These are phyloP conservation scores for Penicillium cosmopolitanum DNA, from an alignment of 495 filamentous ascomycete species.

Conservation along the genomic window DNA sequence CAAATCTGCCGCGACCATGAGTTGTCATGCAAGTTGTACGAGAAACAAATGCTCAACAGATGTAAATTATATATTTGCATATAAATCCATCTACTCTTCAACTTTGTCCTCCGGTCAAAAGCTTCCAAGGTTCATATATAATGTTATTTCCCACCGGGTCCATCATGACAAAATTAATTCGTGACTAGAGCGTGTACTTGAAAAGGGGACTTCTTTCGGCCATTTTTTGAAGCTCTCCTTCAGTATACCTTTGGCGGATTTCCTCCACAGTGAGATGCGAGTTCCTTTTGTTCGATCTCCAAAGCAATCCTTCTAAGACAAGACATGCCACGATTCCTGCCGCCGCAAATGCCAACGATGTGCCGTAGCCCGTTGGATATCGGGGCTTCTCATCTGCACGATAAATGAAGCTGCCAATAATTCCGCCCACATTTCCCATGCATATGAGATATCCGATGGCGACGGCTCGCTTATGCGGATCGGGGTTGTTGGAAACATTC, in stretches of 20 bases:
- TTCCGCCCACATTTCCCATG: slow-evolving; percentile 24
- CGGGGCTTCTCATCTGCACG: slow-evolving; percentile 18
- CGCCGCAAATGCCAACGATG: slow-evolving; percentile 30
- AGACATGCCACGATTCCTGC: slow-evolving; percentile 26
- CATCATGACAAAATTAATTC: background rate
- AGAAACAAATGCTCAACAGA: no score
- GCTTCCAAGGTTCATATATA: no score
- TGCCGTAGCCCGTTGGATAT: slow-evolving; percentile 26
- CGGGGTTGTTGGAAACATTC: slow-evolving; percentile 26
- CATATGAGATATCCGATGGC: slow-evolving; percentile 28
- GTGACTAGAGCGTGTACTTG: background rate
- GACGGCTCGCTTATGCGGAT: slow-evolving; percentile 25
- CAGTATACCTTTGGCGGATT: background rate
- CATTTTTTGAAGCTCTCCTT: background rate
- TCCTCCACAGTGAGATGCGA: background rate
- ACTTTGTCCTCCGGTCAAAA: no score
- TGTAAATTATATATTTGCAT: no score
- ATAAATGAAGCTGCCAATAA: slow-evolving; percentile 31
- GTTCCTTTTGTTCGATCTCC: background rate
- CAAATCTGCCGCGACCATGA: no score
- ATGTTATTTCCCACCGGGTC: no score
- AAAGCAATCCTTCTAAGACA: slow-evolving; percentile 24
- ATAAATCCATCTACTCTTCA: no score
- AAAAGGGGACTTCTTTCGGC: background rate
- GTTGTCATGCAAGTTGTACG: no score